Evolutionary conservation across 306 rosid genomes (phyloP), one percentile per base, ranked within the genome.

Genomic region (Astragalus glycyphyllos): DNA sequence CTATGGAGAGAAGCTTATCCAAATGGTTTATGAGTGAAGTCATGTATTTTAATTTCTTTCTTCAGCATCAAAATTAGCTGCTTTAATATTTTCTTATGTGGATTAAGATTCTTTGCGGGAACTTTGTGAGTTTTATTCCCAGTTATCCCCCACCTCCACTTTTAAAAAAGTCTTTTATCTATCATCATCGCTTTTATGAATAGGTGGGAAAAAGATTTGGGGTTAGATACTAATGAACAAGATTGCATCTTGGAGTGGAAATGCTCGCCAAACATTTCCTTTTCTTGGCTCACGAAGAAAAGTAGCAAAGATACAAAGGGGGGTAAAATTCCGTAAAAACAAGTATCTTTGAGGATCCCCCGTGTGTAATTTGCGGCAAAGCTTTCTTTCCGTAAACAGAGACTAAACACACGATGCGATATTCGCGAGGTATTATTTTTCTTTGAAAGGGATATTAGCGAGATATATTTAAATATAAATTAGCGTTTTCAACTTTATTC

Each of bases 51-150:
- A 45, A 16, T 44, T n/a, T 50, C 15, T 71, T 72, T 70, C 73
- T 57, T 61, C 9, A 46, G 41, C 56, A 56, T 66, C 55, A 80
- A 77, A 86, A 35, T 62, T 60, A 14, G 40, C 8, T 16, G 0
- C 11, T 38, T 77, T 56, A 67, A 41, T 32, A 2, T 73, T 11
- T 46, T 20, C 29, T 64, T 75, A 72, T 69, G 77, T 75, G 46
- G 69, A 69, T 73, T 37, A 72, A 82, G 88, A 87, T 87, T 87
- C 93, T 82, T 84, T 86, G 87, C 72, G 38, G 73, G n/a, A 70
- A 75, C 45, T 40, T 49, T 56, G 48, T 2, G 31, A 26, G 31
- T 2, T 26, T 26, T 62, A 79, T 80, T 77, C 83, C 57, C 44
- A 56, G n/a, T 16, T 63, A 69, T 68, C 76, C 37, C 38, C 23